A percentile compares a stretch with the other conserved stretches of the same genome.
phyloP scores from a whole-genome alignment of 805 yeast genomes.

The Kodamaea jinghongensis region DNA sequence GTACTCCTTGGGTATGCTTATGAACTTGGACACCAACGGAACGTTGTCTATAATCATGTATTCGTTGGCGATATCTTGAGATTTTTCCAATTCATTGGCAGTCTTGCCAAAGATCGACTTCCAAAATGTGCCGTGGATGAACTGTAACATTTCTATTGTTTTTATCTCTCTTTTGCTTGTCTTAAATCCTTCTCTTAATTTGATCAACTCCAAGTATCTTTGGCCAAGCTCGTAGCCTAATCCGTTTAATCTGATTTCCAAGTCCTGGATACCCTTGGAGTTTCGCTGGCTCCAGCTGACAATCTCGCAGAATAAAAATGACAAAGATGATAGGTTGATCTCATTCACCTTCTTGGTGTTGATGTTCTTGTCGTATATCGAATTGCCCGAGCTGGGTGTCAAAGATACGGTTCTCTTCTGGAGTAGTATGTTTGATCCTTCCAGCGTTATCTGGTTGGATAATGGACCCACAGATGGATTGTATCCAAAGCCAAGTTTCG shows the following conservation, averaged over 20 bases:
- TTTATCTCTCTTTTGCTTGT: slow-evolving; percentile 64
- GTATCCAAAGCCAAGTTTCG: slow-evolving; percentile 39
- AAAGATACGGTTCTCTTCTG: slow-evolving; percentile 30
- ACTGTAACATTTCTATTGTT: slow-evolving; percentile 66
- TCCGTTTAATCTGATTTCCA: slow-evolving; percentile 55
- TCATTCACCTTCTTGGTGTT: slow-evolving; percentile 64
- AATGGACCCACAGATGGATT: slow-evolving; percentile 43
- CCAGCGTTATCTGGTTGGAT: slow-evolving; percentile 37
- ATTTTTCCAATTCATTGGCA: slow-evolving; percentile 73
- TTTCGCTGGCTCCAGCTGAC: slow-evolving; percentile 62
- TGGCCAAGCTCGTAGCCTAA: slow-evolving; percentile 79
- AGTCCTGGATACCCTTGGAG: slow-evolving; percentile 65
- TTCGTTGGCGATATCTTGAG: slow-evolving; percentile 65
- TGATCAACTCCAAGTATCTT: slow-evolving; percentile 64
- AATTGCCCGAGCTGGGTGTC: slow-evolving; percentile 34
- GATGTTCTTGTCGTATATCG: slow-evolving; percentile 66
- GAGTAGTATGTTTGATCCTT: slow-evolving; percentile 34
- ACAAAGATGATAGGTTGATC: slow-evolving; percentile 62
- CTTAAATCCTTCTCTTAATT: slow-evolving; percentile 61
- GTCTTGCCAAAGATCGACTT: slow-evolving; percentile 64
- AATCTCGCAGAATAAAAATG: slow-evolving; percentile 68
- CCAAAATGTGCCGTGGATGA: slow-evolving; percentile 75
- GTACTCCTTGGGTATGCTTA: slow-evolving; percentile 77
- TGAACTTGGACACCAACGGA: slow-evolving; percentile 69
- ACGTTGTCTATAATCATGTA: slow-evolving; percentile 76